Percentiles rank a stretch among this genome's conserved stretches.
Evolutionary conservation across 1,284 basidiomycete genomes (phyloP).

Genomic region (Trichosporon asahii): DNA sequence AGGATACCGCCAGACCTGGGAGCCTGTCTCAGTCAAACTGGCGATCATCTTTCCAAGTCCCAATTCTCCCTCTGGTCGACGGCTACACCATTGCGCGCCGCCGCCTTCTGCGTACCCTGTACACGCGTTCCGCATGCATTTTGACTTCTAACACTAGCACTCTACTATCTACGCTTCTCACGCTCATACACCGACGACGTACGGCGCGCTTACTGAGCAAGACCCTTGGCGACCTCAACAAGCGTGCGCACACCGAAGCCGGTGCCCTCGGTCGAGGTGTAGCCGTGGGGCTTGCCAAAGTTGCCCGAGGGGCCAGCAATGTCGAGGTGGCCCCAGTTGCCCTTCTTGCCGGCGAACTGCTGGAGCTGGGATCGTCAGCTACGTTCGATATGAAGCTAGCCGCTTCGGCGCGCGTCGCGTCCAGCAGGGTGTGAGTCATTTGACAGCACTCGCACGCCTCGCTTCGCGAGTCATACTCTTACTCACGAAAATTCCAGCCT

Average conservation of each 20-base stretch:
- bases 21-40: too few relatives aligned
- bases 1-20: too few relatives aligned
- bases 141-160: background rate
- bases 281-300: constrained; percentile 18
- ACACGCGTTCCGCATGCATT: background rate
- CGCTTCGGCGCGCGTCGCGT: too few relatives aligned
- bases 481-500: constrained; percentile 22
- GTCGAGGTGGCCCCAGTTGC: constrained; percentile 28
- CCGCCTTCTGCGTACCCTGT: too few relatives aligned
- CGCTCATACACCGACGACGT: background rate
- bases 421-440: background rate
- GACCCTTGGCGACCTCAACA: constrained; percentile 24
- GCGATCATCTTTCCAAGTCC: too few relatives aligned
- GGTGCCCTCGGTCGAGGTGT: constrained; percentile 22
- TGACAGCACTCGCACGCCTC: background rate
- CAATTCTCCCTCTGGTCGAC: too few relatives aligned
- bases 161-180: background rate
- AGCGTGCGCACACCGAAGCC: constrained; percentile 24
- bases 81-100: too few relatives aligned
- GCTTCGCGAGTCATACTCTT: background rate
- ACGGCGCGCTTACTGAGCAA: background rate
- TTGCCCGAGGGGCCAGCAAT: constrained; percentile 24
- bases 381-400: background rate
- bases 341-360: constrained; percentile 25
- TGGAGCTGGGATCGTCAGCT: constrained; percentile 11